These are phyloP conservation scores for Helianthus tuberosus DNA, from an alignment of 129 eudicot genomes.

Conservation along the genomic window DNA sequence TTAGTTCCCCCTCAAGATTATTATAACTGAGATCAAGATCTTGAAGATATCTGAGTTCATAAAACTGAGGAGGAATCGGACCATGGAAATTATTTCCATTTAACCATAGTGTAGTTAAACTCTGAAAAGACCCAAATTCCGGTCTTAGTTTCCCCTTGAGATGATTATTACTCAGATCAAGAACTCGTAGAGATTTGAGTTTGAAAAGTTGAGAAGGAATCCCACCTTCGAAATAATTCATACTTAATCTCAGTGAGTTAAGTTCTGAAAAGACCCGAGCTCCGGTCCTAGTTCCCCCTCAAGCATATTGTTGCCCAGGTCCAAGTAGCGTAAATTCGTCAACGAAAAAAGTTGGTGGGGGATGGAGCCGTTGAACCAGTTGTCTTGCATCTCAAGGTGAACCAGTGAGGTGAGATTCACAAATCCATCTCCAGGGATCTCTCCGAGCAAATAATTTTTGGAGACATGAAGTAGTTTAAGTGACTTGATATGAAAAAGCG, in stretches of 20 bases:
- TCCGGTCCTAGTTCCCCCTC: slow-evolving; percentile 14
- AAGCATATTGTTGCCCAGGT: no score
- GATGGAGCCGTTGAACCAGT: slow-evolving; percentile 44
- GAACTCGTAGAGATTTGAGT: slow-evolving; percentile 33
- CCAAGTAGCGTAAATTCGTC: slow-evolving; percentile 40
- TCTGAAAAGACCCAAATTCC: no score
- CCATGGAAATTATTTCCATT: no score
- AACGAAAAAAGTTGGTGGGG: slow-evolving; percentile 38
- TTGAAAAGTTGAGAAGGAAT: slow-evolving; percentile 49
- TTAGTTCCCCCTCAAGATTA: no score
- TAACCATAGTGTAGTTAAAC: no score
- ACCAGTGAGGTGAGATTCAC: slow-evolving; percentile 45
- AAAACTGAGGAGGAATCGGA: no score
- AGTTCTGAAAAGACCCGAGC: slow-evolving; percentile 27
- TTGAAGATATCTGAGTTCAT: no score
- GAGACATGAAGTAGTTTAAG: slow-evolving; percentile 46
- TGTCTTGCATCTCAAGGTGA: slow-evolving; percentile 46
- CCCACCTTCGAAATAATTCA: slow-evolving; percentile 31
- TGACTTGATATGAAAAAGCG: slow-evolving; percentile 41
- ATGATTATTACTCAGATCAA: slow-evolving; percentile 43
- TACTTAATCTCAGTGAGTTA: slow-evolving; percentile 27
- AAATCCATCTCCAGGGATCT: slow-evolving; percentile 42
- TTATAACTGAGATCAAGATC: no score
- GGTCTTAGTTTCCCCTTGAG: no score
- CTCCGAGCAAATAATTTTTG: slow-evolving; percentile 36